Evolutionary conservation across 1,284 basidiomycete genomes (phyloP).

Genomic region (Garcileccinum viscosum): DNA sequence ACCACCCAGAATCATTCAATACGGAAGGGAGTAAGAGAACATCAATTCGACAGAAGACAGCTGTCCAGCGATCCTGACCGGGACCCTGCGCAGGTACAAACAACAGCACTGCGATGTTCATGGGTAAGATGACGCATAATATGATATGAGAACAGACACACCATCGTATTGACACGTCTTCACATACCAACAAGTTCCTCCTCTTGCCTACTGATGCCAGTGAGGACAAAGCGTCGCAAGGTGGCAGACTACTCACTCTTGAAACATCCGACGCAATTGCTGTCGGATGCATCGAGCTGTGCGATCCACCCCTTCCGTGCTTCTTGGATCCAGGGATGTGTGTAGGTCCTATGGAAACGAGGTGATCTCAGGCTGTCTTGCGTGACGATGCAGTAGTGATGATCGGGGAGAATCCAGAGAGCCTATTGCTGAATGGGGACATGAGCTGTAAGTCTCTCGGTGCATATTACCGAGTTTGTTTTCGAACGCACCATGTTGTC

Average conservation of each 20-base stretch:
- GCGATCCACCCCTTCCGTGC: background rate
- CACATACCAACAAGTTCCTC: conserved; percentile 63
- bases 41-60: conserved; percentile 57
- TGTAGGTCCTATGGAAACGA: conserved; percentile 49
- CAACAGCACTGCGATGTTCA: conserved; percentile 44
- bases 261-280: conserved; percentile 44
- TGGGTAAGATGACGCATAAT: conserved; percentile 9
- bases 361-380: conserved; percentile 38
- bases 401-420: conserved; percentile 46
- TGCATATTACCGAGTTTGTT: too few relatives aligned
- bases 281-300: conserved; percentile 44
- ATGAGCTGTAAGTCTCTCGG: too few relatives aligned
- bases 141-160: conserved; percentile 33
- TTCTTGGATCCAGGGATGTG: conserved; percentile 40
- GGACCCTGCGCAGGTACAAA: conserved; percentile 46
- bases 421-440: too few relatives aligned
- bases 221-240: conserved; percentile 64
- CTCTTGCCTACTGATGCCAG: conserved; percentile 63
- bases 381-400: conserved; percentile 45
- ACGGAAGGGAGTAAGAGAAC: conserved; percentile 59
- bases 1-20: conserved; percentile 55
- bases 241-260: conserved; percentile 54
- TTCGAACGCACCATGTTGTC: too few relatives aligned
- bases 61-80: conserved; percentile 57
- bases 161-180: conserved; percentile 46